A percentile compares a stretch with the other conserved stretches of the same genome.
Conservation (phyloP, 805 yeast genomes). For the Lipomyces yamadae region DNA sequence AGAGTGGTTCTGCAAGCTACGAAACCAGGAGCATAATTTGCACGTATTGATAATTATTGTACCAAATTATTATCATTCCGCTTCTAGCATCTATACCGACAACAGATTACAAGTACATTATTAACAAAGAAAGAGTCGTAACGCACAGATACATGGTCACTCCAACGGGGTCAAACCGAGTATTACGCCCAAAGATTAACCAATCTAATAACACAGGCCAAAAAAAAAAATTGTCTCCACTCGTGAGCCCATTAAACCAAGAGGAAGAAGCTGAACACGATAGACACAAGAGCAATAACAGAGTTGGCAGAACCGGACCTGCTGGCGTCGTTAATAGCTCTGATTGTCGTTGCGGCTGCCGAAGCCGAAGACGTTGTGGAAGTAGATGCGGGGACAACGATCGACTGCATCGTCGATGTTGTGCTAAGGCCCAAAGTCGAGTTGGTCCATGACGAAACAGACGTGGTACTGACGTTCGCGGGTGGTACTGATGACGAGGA, state of each 20-base stretch:
- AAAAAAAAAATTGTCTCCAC: not conserved
- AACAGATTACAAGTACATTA: not conserved
- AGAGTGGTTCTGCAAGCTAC: slow-evolving; percentile 20
- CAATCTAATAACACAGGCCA: not conserved
- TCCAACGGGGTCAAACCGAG: not conserved
- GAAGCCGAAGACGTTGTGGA: not conserved
- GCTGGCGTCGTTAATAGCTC: slow-evolving; percentile 3
- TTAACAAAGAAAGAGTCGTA: not conserved
- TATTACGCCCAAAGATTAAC: not conserved
- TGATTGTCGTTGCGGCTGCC: not conserved
- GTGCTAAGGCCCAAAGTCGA: slow-evolving; percentile 5
- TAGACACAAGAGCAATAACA: not conserved
- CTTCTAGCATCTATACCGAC: not conserved
- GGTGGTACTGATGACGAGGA: not conserved
- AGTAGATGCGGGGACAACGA: not conserved
- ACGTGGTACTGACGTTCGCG: not conserved
- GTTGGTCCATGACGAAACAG: slow-evolving; percentile 10
- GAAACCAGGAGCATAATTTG: not conserved
- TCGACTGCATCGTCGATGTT: not conserved
- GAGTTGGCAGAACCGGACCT: not conserved
- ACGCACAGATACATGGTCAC: not conserved
- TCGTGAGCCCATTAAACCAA: not conserved
- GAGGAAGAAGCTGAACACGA: not conserved
- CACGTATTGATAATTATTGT: not conserved
- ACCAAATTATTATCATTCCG: not conserved